A percentile compares a stretch with the other conserved stretches of the same genome.
These are phyloP conservation scores for Diaporthe helianthi DNA, from an alignment of 2,329 filamentous ascomycete genomes.

Conservation along the genomic window DNA sequence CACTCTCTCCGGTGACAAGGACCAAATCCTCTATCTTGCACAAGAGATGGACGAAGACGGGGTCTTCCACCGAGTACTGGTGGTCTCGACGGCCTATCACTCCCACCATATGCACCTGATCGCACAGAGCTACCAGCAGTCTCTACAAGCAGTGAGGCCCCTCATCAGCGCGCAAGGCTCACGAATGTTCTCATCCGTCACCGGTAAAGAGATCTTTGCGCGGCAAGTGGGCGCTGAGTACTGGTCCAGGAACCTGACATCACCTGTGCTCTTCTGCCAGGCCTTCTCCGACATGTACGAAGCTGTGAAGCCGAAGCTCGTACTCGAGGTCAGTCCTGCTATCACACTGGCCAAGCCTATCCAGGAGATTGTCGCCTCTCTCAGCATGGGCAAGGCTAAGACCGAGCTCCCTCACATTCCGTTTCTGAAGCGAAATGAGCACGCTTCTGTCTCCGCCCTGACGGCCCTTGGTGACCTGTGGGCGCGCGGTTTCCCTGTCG, in stretches of 20 bases:
- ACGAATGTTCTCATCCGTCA: conserved; percentile 52
- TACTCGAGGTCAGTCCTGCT: conserved; percentile 52
- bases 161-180: not conserved
- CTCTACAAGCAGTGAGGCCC: conserved; percentile 39
- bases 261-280: conserved; percentile 51
- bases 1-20: conserved; percentile 51
- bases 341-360: conserved; percentile 47
- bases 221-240: conserved; percentile 46
- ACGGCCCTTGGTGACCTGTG: conserved; percentile 47
- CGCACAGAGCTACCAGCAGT: conserved; percentile 45
- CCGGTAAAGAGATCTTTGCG: conserved; percentile 33
- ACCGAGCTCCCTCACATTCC: conserved; percentile 19
- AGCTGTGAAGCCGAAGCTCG: conserved; percentile 42
- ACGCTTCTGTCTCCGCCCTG: conserved; percentile 36
- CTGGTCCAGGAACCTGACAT: conserved; percentile 55
- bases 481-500: conserved; percentile 43
- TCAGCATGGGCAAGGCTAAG: conserved; percentile 1
- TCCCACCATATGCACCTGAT: conserved; percentile 52
- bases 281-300: conserved; percentile 47
- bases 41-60: conserved; percentile 42
- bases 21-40: conserved; percentile 43
- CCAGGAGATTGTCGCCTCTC: conserved; percentile 41
- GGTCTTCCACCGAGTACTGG: conserved; percentile 46
- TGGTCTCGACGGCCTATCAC: conserved; percentile 52
- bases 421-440: conserved; percentile 20